Evolutionary conservation across 148 eudicot genomes (phyloP).

Genomic region (Suaeda aralocaspica): DNA sequence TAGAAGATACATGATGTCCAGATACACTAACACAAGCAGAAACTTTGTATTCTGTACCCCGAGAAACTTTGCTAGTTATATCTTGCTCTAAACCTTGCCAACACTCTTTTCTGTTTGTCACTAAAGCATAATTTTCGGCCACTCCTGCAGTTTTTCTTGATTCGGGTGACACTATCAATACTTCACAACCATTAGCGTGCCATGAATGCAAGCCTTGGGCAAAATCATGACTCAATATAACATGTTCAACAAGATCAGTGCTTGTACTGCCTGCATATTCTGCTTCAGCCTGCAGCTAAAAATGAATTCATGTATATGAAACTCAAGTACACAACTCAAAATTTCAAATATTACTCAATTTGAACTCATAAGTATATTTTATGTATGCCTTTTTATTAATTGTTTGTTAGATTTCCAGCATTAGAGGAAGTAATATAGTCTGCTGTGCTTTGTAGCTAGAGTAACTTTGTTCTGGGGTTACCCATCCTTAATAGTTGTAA

Average conservation of each 20-base stretch:
- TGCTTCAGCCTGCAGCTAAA: slow-evolving; percentile 35
- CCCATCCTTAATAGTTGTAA: too few species aligned
- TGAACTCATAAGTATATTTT: too few species aligned
- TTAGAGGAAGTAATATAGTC: too few species aligned
- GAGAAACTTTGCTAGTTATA: slow-evolving; percentile 53
- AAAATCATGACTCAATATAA: slow-evolving; percentile 74
- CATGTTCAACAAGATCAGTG: slow-evolving; percentile 32
- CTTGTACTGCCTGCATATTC: slow-evolving; percentile 26
- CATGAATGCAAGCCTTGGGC: slow-evolving; percentile 66
- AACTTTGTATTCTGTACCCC: slow-evolving; percentile 49
- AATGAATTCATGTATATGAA: neutral
- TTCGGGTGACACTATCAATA: slow-evolving; percentile 43
- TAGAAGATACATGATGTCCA: slow-evolving; percentile 38
- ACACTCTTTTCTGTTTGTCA: slow-evolving; percentile 52
- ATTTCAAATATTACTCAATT: too few species aligned
- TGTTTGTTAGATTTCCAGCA: too few species aligned
- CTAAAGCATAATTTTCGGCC: slow-evolving; percentile 43
- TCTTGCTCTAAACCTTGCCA: slow-evolving; percentile 93
- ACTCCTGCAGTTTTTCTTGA: slow-evolving; percentile 27
- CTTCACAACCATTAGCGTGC: slow-evolving; percentile 70
- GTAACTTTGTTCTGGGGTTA: too few species aligned
- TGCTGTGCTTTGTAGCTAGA: too few species aligned
- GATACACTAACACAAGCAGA: slow-evolving; percentile 64
- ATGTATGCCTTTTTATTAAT: too few species aligned
- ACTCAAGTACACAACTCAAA: too few species aligned